These are phyloP conservation scores for Pelagophyceae sp. DNA, from an alignment of 352 stramenopile species.

Conservation along the genomic window DNA sequence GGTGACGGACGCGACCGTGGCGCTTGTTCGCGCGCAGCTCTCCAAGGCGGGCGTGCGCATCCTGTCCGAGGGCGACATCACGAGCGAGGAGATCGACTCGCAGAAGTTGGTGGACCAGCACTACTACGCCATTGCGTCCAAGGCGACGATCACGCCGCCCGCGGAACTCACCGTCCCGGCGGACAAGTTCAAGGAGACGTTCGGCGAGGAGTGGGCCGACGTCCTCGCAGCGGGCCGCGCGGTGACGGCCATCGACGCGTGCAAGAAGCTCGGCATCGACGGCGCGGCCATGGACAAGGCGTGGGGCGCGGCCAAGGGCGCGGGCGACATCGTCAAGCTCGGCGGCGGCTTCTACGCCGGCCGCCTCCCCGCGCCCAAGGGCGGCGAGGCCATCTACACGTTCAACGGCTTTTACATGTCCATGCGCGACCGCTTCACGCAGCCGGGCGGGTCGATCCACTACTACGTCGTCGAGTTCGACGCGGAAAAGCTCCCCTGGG, in stretches of 20 bases:
- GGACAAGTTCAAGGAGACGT: slow-evolving; percentile 58
- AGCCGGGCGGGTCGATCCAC: slow-evolving; percentile 45
- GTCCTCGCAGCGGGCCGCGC: slow-evolving; percentile 53
- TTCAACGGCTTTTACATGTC: slow-evolving; percentile 76
- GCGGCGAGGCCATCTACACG: slow-evolving; percentile 53
- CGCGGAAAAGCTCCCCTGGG: slow-evolving; percentile 49
- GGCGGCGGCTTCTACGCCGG: slow-evolving; percentile 66
- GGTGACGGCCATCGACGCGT: slow-evolving; percentile 61
- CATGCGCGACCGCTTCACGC: slow-evolving; percentile 48
- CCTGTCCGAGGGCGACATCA: slow-evolving; percentile 50
- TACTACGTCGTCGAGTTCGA: slow-evolving; percentile 65
- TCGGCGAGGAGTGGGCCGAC: slow-evolving; percentile 56
- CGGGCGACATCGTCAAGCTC: slow-evolving; percentile 53
- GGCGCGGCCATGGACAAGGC: slow-evolving; percentile 50
- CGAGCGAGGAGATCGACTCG: slow-evolving; percentile 52
- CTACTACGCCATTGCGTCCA: slow-evolving; percentile 68
- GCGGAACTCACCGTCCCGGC: slow-evolving; percentile 56
- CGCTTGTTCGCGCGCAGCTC: slow-evolving; percentile 50
- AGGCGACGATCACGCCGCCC: slow-evolving; percentile 58
- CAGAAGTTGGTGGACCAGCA: slow-evolving; percentile 69
- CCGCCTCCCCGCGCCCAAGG: slow-evolving; percentile 34
- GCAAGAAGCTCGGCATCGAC: slow-evolving; percentile 50
- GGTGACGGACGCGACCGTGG: slow-evolving; percentile 50
- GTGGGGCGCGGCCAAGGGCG: slow-evolving; percentile 40
- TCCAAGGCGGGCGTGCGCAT: slow-evolving; percentile 47